Evolutionary conservation across 2,329 filamentous ascomycete genomes (phyloP), one percentile per base, ranked within the genome.

Genomic region (Aureobasidium sp.): DNA sequence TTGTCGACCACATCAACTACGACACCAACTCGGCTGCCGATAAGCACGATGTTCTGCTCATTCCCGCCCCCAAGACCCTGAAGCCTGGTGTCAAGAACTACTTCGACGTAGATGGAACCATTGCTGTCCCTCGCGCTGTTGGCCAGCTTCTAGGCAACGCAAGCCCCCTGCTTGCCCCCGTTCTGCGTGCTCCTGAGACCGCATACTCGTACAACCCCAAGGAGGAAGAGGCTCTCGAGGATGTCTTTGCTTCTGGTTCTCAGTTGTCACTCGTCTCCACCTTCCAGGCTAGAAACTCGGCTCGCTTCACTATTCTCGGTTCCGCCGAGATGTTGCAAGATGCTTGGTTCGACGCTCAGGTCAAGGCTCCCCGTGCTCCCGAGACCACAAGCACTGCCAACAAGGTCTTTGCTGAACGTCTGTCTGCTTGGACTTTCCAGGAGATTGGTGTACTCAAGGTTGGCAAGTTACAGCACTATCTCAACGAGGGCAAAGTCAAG

Each of bases 1-100:
- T 96, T 6, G 87, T 97, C 65, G 94, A 97, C 77, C 94, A 99
- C 80, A 97, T 97, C 85, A 89, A 90, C 79, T 94, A 94, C 77
- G 93, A 97, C 71, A 81, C 83, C 62, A 68, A 83, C 36, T 90
- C 88, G 44, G 88, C 93, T 5, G 72, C 86, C 55, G 91, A 97
- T 66, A 84, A 86, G 71, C 94, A 99, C 76, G 91, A 97, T 76
- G 89, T 96, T 34, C 80, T 99, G 48, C 82, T 97, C 34, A 78
- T 97, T 57, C 84, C 89, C 47, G 81, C 84, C 39, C 89, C 91
- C 4, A 77, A 79, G 63, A 77, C 83, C 55, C 74, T 88, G 64
- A 87, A 88, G 68, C 71, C 84, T 27, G 90, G 86, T 68, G 79
- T 91, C 62, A 88, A 88, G 80, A 83, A 88, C 71, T 91, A 88